Percentiles rank a stretch among this genome's conserved stretches.
Conservation (phyloP, 1,284 basidiomycete genomes). For the Melampsora americana region DNA sequence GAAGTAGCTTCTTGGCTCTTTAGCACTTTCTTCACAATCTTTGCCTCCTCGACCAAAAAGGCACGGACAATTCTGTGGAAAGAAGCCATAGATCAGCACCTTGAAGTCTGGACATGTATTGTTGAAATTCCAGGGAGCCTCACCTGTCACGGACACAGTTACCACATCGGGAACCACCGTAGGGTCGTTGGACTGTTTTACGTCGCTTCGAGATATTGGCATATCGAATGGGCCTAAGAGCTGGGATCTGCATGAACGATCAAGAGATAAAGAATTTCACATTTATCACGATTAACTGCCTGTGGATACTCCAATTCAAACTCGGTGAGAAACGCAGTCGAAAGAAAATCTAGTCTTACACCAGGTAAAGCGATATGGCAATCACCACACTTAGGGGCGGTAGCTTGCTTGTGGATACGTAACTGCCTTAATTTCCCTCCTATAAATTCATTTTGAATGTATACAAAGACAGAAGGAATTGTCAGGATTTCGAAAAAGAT, state of each 20-base stretch:
- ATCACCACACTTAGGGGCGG: constrained; percentile 58
- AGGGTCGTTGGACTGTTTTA: constrained; percentile 89
- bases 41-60: constrained; percentile 98
- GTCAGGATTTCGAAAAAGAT: not conserved
- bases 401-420: constrained; percentile 55
- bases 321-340: not conserved
- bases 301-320: not conserved
- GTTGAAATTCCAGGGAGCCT: constrained; percentile 51
- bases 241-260: constrained; percentile 60
- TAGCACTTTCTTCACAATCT: constrained; percentile 99
- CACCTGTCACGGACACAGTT: constrained; percentile 86
- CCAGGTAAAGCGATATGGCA: constrained; percentile 86
- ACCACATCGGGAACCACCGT: constrained; percentile 91
- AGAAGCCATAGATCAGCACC: not conserved
- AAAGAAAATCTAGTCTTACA: constrained; percentile 52
- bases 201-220: constrained; percentile 89
- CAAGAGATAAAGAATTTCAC: not conserved
- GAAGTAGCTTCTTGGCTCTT: constrained; percentile 65
- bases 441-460: not conserved
- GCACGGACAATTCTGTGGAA: constrained; percentile 82
- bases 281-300: not conserved
- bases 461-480: not conserved
- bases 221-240: constrained; percentile 82
- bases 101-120: not conserved
- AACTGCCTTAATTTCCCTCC: constrained; percentile 48